Evolutionary conservation across 805 yeast species (phyloP).

Genomic region (Jamesozyma hellenica): DNA sequence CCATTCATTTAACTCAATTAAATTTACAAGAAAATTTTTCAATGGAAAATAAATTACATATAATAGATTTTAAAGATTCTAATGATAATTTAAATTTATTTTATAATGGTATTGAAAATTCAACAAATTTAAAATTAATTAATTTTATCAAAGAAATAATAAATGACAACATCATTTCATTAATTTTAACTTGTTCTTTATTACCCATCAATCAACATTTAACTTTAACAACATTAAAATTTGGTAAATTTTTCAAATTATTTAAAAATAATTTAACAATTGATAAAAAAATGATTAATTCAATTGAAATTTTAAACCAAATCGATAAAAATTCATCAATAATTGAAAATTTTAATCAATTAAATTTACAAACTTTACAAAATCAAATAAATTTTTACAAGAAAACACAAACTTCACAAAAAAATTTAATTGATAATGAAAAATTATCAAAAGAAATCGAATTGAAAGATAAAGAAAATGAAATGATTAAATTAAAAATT

Average conservation of each 20-base stretch:
- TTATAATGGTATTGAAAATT: too few species aligned
- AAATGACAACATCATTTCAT: slow-evolving; percentile 72
- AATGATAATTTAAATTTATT: background rate
- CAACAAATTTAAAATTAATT: slow-evolving; percentile 43
- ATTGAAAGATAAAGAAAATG: background rate
- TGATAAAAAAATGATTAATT: background rate
- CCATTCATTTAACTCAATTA: background rate
- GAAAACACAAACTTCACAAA: too few species aligned
- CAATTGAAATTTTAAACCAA: background rate
- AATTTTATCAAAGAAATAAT: slow-evolving; percentile 68
- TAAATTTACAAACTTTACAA: background rate
- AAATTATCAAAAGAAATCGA: too few species aligned
- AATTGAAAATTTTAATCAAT: background rate
- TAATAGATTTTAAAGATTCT: background rate
- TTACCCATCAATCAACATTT: slow-evolving; percentile 43
- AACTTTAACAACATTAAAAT: slow-evolving; percentile 62
- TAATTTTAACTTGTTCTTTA: slow-evolving; percentile 68
- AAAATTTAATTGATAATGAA: background rate
- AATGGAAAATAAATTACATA: background rate
- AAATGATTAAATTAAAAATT: background rate
- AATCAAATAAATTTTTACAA: background rate
- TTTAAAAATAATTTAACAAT: background rate
- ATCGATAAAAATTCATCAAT: background rate
- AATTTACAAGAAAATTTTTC: background rate
- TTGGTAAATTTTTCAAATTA: slow-evolving; percentile 38